phyloP scores from a whole-genome alignment of 768 basidiomycete genomes.

The Trichaptum fuscoviolaceum region DNA sequence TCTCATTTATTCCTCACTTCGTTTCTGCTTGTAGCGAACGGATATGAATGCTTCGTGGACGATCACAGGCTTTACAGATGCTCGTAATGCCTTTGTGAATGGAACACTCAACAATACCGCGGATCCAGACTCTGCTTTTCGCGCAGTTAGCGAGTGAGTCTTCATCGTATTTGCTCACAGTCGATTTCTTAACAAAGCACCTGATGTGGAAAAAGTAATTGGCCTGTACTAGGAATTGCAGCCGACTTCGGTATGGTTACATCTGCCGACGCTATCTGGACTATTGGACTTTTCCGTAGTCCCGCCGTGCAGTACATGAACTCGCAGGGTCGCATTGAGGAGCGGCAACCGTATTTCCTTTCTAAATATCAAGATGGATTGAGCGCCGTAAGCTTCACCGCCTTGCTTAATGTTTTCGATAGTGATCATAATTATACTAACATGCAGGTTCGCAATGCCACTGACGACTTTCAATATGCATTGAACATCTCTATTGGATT shows the following conservation, averaged over 20 bases:
- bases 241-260: conserved; percentile 48
- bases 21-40: conserved; percentile 29
- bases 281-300: conserved; percentile 47
- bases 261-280: conserved; percentile 33
- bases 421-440: neutral
- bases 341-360: conserved; percentile 41
- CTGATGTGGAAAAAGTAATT: conserved; percentile 24
- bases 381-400: neutral
- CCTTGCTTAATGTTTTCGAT: too few relatives aligned
- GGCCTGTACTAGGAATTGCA: conserved; percentile 60
- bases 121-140: conserved; percentile 54
- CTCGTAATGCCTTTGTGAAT: too few relatives aligned
- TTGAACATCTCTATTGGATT: conserved; percentile 11
- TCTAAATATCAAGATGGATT: conserved; percentile 27
- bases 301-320: conserved; percentile 44
- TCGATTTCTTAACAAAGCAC: too few relatives aligned
- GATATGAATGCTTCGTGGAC: conserved; percentile 44
- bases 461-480: conserved; percentile 9
- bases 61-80: conserved; percentile 44
- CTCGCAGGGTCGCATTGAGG: conserved; percentile 33
- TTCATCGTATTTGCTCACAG: too few relatives aligned
- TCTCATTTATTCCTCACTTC: neutral
- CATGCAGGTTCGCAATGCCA: neutral
- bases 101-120: too few relatives aligned
- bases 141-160: conserved; percentile 39